Base-by-base conservation (phyloP, 164 flowering plant genomes). In the Protea cynaroides region DNA sequence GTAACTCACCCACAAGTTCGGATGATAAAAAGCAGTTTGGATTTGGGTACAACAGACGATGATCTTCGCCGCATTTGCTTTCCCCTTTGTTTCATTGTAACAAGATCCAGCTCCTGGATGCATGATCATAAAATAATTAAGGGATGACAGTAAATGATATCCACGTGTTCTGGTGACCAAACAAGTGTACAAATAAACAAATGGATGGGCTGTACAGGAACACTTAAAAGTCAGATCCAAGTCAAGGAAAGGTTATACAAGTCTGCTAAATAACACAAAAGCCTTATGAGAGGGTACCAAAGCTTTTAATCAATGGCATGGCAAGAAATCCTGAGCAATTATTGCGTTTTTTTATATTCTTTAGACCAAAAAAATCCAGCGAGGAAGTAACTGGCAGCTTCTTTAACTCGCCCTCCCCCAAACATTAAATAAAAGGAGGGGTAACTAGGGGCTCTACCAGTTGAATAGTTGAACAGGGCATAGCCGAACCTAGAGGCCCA, bases 1-100 rank as follows among this genome's bases (percentile, higher is more conserved):
- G 17, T 40, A 64, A 61, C 89, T 44, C 40, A 92, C 98, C 93
- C 91, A 38, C 74, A 78, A 29, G 88, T 84, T 69, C 98, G 92
- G 63, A 88, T 74, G 59, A 90, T 66, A 56, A 93, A 86, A 54
- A 90, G 81, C 53, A 90, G 79, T 67, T 81, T 78, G 18, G 85
- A 80, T 12, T 78, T 73, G 59, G 77, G 69, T 14, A 55, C 58
- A 18, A 3, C 64, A 18, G 21, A 0, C 13, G 73, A 65, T 12
- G 73, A 52, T 59, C 66, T 79, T 7, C 49, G 61, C 70, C 71
- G 69, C n/a, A n/a, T n/a, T n/a, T n/a, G n/a, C 73, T 80, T 86
- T 59, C 46, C 51, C 76, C 95, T 81, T 24, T 75, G 79, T 62
- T 86, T 89, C 96, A 89, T 81, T 59, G 77, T 77, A 38, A 90